These are phyloP conservation scores for Aurifilum marmelostoma DNA, from an alignment of 2,329 filamentous ascomycete species.

Conservation along the genomic window DNA sequence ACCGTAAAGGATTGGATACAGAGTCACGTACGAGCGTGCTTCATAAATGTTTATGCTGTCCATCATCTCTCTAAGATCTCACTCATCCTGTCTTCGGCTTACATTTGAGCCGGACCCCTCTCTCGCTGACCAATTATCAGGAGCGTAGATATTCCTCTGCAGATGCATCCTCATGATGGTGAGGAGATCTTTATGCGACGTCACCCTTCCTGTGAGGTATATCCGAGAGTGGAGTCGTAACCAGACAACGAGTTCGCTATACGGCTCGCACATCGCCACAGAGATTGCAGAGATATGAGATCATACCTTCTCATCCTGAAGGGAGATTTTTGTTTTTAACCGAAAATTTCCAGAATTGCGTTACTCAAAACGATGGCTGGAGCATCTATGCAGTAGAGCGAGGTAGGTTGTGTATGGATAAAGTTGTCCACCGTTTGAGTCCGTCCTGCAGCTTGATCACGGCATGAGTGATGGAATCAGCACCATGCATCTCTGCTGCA, in stretches of 20 bases:
- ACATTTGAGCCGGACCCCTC: background rate
- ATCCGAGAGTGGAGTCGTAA: background rate
- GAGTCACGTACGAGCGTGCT: background rate
- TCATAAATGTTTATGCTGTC: background rate
- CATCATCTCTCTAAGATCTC: too few relatives aligned
- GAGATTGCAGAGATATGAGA: background rate
- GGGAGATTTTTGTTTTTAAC: background rate
- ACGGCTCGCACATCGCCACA: background rate
- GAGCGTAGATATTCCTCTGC: background rate
- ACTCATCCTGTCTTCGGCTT: background rate
- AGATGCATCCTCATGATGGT: background rate
- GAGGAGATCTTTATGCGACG: background rate
- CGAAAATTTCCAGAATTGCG: background rate
- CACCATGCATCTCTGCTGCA: too few relatives aligned
- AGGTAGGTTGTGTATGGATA: too few relatives aligned
- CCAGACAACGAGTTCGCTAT: background rate
- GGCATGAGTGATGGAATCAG: too few relatives aligned
- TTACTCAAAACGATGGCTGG: too few relatives aligned
- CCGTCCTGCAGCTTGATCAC: too few relatives aligned
- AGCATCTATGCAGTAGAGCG: too few relatives aligned
- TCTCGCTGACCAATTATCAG: background rate
- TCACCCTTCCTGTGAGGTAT: background rate
- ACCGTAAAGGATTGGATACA: background rate
- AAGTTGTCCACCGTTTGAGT: too few relatives aligned
- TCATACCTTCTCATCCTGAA: background rate